These are phyloP conservation scores for Aquilaria malaccensis DNA, from an alignment of 345 rosid genomes.

Conservation along the genomic window DNA sequence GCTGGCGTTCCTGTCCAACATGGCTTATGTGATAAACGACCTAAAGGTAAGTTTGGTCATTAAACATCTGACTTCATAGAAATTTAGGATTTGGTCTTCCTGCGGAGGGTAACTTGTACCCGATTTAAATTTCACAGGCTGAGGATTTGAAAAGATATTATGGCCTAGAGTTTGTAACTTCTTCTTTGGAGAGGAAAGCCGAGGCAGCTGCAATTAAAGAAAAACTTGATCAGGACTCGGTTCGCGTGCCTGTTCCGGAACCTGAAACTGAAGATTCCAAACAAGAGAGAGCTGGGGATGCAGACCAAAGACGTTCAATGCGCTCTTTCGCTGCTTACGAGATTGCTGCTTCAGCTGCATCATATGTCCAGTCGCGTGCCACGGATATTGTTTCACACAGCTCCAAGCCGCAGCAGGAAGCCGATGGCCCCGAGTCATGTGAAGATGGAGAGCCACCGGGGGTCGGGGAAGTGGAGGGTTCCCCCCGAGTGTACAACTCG, in stretches of 20 bases:
- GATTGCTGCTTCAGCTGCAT: conserved; percentile 94
- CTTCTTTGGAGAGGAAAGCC: conserved; percentile 76
- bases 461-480: conserved; percentile 20
- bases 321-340: conserved; percentile 54
- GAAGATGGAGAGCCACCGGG: conserved; percentile 11
- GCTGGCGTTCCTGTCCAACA: conserved; percentile 76
- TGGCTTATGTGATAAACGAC: conserved; percentile 73
- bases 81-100: too few relatives aligned
- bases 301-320: conserved; percentile 27
- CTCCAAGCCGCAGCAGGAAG: conserved; percentile 16
- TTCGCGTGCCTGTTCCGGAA: conserved; percentile 20
- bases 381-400: conserved; percentile 32
- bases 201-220: conserved; percentile 47
- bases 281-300: neutral
- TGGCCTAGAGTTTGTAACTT: conserved; percentile 66
- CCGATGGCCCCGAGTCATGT: neutral
- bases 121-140: conserved; percentile 24
- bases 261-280: conserved; percentile 8
- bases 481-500: conserved; percentile 40
- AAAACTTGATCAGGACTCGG: conserved; percentile 50
- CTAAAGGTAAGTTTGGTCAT: conserved; percentile 35
- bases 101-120: neutral
- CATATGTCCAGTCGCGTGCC: conserved; percentile 52
- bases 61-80: too few relatives aligned
- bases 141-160: conserved; percentile 49